Evolutionary conservation across 1,139 yeast species (phyloP), one percentile per base, ranked within the genome.

Genomic region (Saccharomyces hybrid): DNA sequence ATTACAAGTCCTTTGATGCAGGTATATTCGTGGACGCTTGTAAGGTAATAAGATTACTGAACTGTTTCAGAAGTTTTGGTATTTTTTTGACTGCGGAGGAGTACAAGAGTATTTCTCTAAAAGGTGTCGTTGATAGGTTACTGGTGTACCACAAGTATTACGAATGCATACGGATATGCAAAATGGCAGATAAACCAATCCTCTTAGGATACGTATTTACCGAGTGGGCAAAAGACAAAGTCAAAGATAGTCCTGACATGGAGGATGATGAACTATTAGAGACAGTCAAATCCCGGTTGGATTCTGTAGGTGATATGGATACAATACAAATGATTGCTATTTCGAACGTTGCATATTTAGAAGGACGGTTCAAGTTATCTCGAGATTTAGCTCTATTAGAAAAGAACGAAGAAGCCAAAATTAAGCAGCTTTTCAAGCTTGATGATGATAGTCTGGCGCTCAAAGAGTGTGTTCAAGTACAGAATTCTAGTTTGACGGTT

Each of bases 201-300:
- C 48, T 29, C 5, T 26, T 46, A 25, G 42, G 46, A 8, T 50
- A 55, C 32, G 79, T 91, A 0, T 87, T 84, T 62, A 76, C 83
- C 1, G 80, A 85, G 60, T 93, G 98, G 98, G 93, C 96, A 16
- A 81, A 86, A 56, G 74, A 79, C 44, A 87, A 88, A 63, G 82
- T 89, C 27, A 79, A 78, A 54, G 71, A 75, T 47, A 82, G 84
- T 16, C 63, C 75, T 4, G 80, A 79, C 47, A 64, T 77, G 57
- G 74, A 78, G 2, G 97, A 93, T 64, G 73, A 74, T 4, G 81
- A 81, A 42, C 70, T 91, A 9, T 79, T 82, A 54, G 68, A 74
- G 32, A 64, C 73, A 0, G 74, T 93, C 4, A 81, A 80, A 57
- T 70, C 87, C 16, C 61, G 64, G 16, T 53, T 61, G 41, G 53